These are phyloP conservation scores for Penicillium glabrum DNA, from an alignment of 2,329 filamentous ascomycete genomes.

Conservation along the genomic window DNA sequence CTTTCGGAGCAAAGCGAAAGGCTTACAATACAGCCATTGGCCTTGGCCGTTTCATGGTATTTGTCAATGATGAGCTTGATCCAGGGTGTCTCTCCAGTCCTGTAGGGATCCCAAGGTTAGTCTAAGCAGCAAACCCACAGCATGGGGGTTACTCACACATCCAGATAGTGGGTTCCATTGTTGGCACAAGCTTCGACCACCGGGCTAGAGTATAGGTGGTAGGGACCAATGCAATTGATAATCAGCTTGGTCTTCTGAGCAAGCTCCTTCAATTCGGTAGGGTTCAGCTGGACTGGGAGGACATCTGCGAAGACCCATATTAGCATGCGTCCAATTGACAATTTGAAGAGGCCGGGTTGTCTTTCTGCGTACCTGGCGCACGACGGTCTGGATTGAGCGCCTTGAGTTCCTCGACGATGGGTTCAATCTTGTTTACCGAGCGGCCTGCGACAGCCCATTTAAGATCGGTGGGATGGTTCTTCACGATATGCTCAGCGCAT, in stretches of 20 bases:
- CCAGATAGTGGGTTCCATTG: conserved; percentile 67
- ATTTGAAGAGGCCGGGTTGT: neutral
- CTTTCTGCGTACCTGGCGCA: conserved; percentile 59
- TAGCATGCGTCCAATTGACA: neutral
- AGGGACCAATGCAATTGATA: conserved; percentile 64
- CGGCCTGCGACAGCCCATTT: conserved; percentile 89
- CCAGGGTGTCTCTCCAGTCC: conserved; percentile 66
- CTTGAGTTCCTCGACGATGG: conserved; percentile 66
- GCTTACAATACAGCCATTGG: conserved; percentile 60
- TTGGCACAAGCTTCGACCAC: conserved; percentile 65
- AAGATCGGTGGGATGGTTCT: conserved; percentile 69
- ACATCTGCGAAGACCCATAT: conserved; percentile 35
- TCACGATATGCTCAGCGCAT: conserved; percentile 72
- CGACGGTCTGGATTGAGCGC: conserved; percentile 66
- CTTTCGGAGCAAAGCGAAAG: neutral
- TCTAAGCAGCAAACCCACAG: neutral
- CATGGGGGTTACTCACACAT: conserved; percentile 45
- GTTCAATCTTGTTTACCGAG: conserved; percentile 71
- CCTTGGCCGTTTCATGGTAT: conserved; percentile 60
- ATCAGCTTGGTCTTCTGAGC: conserved; percentile 58
- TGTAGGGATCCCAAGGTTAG: conserved; percentile 17
- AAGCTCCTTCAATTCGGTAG: conserved; percentile 51
- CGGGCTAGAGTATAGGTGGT: conserved; percentile 62
- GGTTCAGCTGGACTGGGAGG: conserved; percentile 49
- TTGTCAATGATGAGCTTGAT: conserved; percentile 61